Percentiles rank a stretch among this genome's conserved stretches.
Evolutionary conservation across 805 yeast genomes (phyloP).

Genomic region (Wickerhamiella kurtzmanii): DNA sequence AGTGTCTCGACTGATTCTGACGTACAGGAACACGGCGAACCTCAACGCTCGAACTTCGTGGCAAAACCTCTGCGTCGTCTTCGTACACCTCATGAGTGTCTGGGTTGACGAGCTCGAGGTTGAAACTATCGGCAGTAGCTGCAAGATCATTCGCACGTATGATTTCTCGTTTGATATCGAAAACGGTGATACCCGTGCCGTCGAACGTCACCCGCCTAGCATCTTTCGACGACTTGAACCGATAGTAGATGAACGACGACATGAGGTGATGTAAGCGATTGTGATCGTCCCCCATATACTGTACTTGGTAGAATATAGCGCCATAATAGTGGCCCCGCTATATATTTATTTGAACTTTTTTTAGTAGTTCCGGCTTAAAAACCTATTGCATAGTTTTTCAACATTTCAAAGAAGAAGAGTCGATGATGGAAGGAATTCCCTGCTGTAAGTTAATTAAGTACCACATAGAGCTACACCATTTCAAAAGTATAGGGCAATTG

Average conservation of each 20-base stretch:
- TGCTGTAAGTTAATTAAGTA: too few relatives aligned
- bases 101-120: constrained; percentile 55
- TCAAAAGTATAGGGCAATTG: too few relatives aligned
- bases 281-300: too few relatives aligned
- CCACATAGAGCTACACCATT: too few relatives aligned
- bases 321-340: too few relatives aligned
- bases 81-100: constrained; percentile 63
- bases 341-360: too few relatives aligned
- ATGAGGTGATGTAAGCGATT: constrained; percentile 28
- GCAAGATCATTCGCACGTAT: constrained; percentile 68
- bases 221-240: constrained; percentile 70
- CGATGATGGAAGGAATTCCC: too few relatives aligned
- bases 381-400: too few relatives aligned
- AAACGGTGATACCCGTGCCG: constrained; percentile 92
- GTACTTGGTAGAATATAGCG: too few relatives aligned
- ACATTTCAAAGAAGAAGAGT: too few relatives aligned
- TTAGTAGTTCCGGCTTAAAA: too few relatives aligned
- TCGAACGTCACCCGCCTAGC: constrained; percentile 75
- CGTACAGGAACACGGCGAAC: constrained; percentile 69
- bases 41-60: constrained; percentile 72
- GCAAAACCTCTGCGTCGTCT: constrained; percentile 84
- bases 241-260: constrained; percentile 82
- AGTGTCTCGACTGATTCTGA: constrained; percentile 41
- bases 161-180: constrained; percentile 86
- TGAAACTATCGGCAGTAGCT: constrained; percentile 65